Conservation (phyloP, 192 early-diverging fungal species). For the Coemansia sp. region DNA sequence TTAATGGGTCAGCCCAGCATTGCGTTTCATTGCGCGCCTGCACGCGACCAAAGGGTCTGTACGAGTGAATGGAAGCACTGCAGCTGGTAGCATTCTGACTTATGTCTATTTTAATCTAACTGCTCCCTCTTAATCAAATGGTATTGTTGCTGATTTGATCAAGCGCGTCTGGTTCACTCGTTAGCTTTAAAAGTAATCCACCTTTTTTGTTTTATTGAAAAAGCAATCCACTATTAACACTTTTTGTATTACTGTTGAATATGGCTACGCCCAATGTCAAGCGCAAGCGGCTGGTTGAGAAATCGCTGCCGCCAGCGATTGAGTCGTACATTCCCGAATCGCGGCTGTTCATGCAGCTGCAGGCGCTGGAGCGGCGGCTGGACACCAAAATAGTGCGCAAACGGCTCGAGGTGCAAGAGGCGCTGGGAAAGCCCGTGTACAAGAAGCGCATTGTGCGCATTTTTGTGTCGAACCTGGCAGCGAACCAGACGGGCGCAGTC, state of each 20-base stretch:
- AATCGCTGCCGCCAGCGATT: constrained; percentile 63
- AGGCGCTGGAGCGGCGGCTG: constrained; percentile 83
- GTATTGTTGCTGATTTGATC: background rate
- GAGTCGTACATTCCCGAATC: constrained; percentile 92
- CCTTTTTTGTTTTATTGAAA: background rate
- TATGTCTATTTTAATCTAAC: background rate
- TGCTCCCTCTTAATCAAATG: no score
- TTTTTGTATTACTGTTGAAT: background rate
- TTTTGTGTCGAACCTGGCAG: constrained; percentile 86
- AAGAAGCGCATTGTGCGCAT: constrained; percentile 81
- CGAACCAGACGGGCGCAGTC: constrained; percentile 61
- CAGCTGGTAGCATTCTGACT: background rate
- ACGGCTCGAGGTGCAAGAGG: constrained; percentile 84
- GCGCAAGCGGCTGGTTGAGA: constrained; percentile 47
- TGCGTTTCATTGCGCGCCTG: background rate
- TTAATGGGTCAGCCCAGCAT: constrained; percentile 4
- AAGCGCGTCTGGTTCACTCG: background rate
- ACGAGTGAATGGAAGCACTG: background rate
- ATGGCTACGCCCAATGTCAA: constrained; percentile 37
- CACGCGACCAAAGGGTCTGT: background rate
- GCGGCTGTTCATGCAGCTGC: constrained; percentile 78
- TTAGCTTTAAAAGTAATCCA: no score
- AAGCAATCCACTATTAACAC: background rate
- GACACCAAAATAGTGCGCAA: constrained; percentile 91
- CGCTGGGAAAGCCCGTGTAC: constrained; percentile 67